These are phyloP conservation scores for Dichomitus squalens DNA, from an alignment of 1,284 basidiomycete genomes.

Conservation along the genomic window DNA sequence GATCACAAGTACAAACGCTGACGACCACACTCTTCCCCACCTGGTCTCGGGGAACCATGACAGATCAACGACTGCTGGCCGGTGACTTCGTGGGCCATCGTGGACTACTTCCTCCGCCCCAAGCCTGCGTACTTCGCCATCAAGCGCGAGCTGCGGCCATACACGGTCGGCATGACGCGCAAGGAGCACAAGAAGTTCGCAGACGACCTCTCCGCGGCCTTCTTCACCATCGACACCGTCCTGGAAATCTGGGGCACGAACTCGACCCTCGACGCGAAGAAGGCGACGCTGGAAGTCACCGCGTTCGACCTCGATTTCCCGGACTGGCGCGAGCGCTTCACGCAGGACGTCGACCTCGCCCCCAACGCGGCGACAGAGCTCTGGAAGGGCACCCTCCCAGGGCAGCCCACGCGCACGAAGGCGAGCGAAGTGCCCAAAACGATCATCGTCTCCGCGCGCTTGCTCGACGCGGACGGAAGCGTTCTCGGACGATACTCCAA, in stretches of 20 bases:
- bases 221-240: slow-evolving; percentile 65
- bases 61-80: slow-evolving; percentile 77
- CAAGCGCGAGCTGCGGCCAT: slow-evolving; percentile 53
- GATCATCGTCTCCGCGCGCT: slow-evolving; percentile 76
- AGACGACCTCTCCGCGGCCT: slow-evolving; percentile 62
- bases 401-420: slow-evolving; percentile 68
- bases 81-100: slow-evolving; percentile 69
- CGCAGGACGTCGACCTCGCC: slow-evolving; percentile 54
- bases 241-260: slow-evolving; percentile 88
- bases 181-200: slow-evolving; percentile 65
- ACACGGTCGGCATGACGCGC: slow-evolving; percentile 81
- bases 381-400: slow-evolving; percentile 68
- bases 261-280: slow-evolving; percentile 61
- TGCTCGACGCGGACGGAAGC: slow-evolving; percentile 56
- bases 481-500: slow-evolving; percentile 81
- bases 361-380: slow-evolving; percentile 86
- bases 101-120: slow-evolving; percentile 66
- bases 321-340: slow-evolving; percentile 58
- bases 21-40: neutral
- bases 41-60: neutral
- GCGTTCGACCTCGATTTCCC: slow-evolving; percentile 66
- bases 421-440: slow-evolving; percentile 64
- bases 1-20: slow-evolving; percentile 1
- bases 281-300: slow-evolving; percentile 64
- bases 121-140: slow-evolving; percentile 64